Evolutionary conservation across 441 rosid species (phyloP).

Genomic region (Gossypium schwendimanii): DNA sequence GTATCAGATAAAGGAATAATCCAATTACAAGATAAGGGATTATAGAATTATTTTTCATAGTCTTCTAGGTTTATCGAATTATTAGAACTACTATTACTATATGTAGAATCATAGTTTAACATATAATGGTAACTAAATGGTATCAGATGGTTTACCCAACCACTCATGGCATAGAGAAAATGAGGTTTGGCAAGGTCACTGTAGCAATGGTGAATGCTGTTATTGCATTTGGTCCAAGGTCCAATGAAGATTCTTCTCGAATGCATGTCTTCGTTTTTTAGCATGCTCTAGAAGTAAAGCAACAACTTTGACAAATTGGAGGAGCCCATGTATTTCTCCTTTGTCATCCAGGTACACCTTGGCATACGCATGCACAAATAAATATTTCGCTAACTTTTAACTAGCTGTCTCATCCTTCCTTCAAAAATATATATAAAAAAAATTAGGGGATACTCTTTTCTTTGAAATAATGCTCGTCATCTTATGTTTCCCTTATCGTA

Average conservation of each 20-base stretch:
- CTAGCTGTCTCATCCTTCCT: too few species aligned
- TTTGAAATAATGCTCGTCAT: too few species aligned
- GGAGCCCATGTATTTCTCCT: constrained; percentile 72
- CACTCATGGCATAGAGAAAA: constrained; percentile 26
- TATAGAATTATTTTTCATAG: too few species aligned
- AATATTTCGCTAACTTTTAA: not conserved
- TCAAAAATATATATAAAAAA: too few species aligned
- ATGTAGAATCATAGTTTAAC: too few species aligned
- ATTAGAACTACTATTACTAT: too few species aligned
- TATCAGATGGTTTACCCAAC: not conserved
- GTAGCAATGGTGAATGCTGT: constrained; percentile 19
- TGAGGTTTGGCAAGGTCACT: constrained; percentile 22
- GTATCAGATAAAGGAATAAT: too few species aligned
- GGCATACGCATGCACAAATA: not conserved
- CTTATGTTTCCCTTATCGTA: too few species aligned
- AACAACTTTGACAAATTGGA: constrained; percentile 66
- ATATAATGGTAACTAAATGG: too few species aligned
- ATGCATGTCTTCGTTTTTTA: constrained; percentile 91
- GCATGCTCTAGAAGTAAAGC: constrained; percentile 90
- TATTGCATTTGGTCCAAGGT: constrained; percentile 35
- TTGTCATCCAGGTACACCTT: constrained; percentile 75
- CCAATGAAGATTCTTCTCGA: constrained; percentile 73
- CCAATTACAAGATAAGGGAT: too few species aligned
- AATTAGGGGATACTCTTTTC: too few species aligned
- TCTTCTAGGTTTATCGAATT: too few species aligned